Evolutionary conservation across 179 eudicot genomes (phyloP).

Genomic region (Drosera spatulata): DNA sequence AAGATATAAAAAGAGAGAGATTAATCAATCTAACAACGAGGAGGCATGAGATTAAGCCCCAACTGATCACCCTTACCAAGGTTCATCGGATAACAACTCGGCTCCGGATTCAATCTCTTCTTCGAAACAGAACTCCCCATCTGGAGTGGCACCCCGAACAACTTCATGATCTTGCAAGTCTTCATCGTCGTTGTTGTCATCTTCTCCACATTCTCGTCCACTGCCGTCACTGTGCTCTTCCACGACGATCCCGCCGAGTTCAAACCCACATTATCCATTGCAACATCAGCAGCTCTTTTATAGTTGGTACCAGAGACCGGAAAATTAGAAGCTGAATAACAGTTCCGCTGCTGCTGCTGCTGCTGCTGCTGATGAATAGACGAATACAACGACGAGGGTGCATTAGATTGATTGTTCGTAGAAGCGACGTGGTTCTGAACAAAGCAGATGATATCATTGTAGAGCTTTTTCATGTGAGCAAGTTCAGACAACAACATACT

Average conservation of each 20-base stretch:
- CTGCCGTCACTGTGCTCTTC: conserved; percentile 7
- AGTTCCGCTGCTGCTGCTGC: too few relatives aligned
- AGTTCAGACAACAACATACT: conserved; percentile 59
- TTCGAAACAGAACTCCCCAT: conserved; percentile 16
- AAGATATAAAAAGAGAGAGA: background rate
- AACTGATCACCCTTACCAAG: conserved; percentile 40
- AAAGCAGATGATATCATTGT: conserved; percentile 73
- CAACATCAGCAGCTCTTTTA: too few relatives aligned
- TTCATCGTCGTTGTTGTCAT: conserved; percentile 9
- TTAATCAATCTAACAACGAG: conserved; percentile 21
- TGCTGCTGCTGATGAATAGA: background rate
- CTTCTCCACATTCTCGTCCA: conserved; percentile 7
- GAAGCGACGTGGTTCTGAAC: conserved; percentile 70
- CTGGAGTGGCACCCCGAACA: conserved; percentile 62
- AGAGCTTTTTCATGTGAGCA: conserved; percentile 65
- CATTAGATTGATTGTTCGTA: conserved; percentile 16
- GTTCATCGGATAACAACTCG: conserved; percentile 6
- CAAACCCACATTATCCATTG: too few relatives aligned
- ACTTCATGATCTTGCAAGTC: conserved; percentile 4
- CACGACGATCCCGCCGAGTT: conserved; percentile 1
- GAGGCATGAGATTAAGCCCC: conserved; percentile 68
- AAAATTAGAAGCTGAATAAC: background rate
- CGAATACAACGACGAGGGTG: conserved; percentile 10
- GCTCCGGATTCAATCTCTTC: conserved; percentile 58
- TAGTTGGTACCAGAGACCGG: background rate